Conservation (phyloP, 2,329 filamentous ascomycete species). For the Ambrosiella xylebori region DNA sequence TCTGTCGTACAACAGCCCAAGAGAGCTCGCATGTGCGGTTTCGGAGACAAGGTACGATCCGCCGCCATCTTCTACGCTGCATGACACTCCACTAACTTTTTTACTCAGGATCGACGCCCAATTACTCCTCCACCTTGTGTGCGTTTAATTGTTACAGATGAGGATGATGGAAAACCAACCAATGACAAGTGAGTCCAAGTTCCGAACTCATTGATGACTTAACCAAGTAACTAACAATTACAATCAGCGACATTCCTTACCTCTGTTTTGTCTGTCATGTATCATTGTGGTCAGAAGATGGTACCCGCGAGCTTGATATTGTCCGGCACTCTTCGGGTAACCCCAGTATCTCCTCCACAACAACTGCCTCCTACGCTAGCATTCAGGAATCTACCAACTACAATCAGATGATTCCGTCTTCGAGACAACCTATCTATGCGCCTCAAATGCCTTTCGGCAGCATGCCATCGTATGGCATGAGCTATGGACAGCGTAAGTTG, state of each 20-base stretch:
- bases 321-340: slow-evolving; percentile 45
- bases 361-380: slow-evolving; percentile 28
- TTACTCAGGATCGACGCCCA: slow-evolving; percentile 63
- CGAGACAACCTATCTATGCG: slow-evolving; percentile 19
- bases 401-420: slow-evolving; percentile 23
- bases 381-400: slow-evolving; percentile 18
- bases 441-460: slow-evolving; percentile 14
- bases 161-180: slow-evolving; percentile 42
- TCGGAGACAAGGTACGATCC: slow-evolving; percentile 73
- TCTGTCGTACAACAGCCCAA: slow-evolving; percentile 79
- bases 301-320: slow-evolving; percentile 47
- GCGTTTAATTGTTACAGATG: slow-evolving; percentile 61
- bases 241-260: slow-evolving; percentile 37
- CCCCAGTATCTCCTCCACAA: slow-evolving; percentile 68
- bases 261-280: slow-evolving; percentile 43
- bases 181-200: slow-evolving; percentile 9
- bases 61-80: neutral
- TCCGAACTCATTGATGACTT: neutral
- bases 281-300: slow-evolving; percentile 50
- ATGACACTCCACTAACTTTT: neutral
- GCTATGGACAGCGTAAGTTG: slow-evolving; percentile 21
- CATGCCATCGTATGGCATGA: slow-evolving; percentile 12
- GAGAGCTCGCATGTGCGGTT: slow-evolving; percentile 93
- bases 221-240: neutral
- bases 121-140: slow-evolving; percentile 94